Base-by-base conservation (phyloP, 371 early-diverging fungal genomes). In the Mucor plumbeus region DNA sequence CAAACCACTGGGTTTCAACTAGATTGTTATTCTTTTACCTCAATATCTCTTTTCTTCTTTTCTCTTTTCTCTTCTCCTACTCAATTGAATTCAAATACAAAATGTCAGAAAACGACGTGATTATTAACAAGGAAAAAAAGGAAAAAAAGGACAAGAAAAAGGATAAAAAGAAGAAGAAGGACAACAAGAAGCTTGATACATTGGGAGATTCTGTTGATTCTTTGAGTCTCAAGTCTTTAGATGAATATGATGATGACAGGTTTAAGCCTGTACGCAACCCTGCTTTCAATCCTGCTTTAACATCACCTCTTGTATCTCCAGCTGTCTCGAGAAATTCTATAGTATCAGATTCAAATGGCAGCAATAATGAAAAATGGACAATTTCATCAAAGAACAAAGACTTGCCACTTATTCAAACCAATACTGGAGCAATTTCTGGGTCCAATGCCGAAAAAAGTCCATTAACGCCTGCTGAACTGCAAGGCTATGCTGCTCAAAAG, bases 201-300 rank as follows among this genome's bases (percentile, higher is more conserved):
- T 44, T 53, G 15, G 50, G 47, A 21, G 59, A 60, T 15, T 26
- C 58, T 6, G 55, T 64, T 19, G 43, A 56, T 8, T 5, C 63
- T 1, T 55, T 35, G 35, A 53, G 39, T 8, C n/a, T 40, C 26
- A 64, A 64, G 41, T 43, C n/a, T 19, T 55, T 57, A 43, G 56
- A 54, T 33, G 64, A 64, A 13, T 50, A 58, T 36, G 58, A 62
- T 33, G 41, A 44, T 26, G 72, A 68, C 0, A 53, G 54, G 13
- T 72, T 64, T 35, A 72, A 53, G 17, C 72, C 72, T 2, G 68
- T 68, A 1, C 65, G 34, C 15, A 72, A 72, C 57, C 72, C 72
- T 17, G 19, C 43, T n/a, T 72, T 61, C 40, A 60, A 56, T 33
- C 68, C 61, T 43, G 33, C 59, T 5, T 26, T 58, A 8, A 19